Evolutionary conservation across 345 rosid species (phyloP).

Genomic region (Hevea brasiliensis): DNA sequence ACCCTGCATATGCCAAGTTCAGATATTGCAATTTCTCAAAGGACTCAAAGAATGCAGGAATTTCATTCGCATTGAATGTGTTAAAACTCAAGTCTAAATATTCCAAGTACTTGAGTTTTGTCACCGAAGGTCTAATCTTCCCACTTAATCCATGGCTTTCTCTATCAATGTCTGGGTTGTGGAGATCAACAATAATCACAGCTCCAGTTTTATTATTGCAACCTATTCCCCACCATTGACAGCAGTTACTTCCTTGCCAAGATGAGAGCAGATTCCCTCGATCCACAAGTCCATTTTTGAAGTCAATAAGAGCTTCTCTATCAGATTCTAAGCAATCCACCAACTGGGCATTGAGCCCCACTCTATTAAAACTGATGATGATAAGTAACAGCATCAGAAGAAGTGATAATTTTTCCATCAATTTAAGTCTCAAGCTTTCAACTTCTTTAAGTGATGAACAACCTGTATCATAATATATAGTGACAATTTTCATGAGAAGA

Average conservation of each 20-base stretch:
- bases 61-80: not conserved
- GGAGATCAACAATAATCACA: not conserved
- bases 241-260: not conserved
- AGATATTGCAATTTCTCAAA: not conserved
- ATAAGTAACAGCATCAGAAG: not conserved
- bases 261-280: slow-evolving; percentile 32
- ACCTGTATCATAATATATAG: no score
- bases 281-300: not conserved
- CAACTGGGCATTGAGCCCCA: not conserved
- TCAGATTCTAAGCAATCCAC: not conserved
- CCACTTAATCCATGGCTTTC: not conserved
- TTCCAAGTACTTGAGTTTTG: not conserved
- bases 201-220: slow-evolving; percentile 5
- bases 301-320: not conserved
- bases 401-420: not conserved
- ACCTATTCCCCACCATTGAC: not conserved
- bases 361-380: not conserved
- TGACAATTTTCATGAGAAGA: no score
- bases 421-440: not conserved
- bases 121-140: not conserved
- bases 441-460: not conserved
- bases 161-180: not conserved
- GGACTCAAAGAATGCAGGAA: not conserved
- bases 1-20: not conserved
- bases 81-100: not conserved